Evolutionary conservation across 1,139 yeast species (phyloP), one percentile per base, ranked within the genome.

Genomic region (Eremothecium cymbalariae): DNA sequence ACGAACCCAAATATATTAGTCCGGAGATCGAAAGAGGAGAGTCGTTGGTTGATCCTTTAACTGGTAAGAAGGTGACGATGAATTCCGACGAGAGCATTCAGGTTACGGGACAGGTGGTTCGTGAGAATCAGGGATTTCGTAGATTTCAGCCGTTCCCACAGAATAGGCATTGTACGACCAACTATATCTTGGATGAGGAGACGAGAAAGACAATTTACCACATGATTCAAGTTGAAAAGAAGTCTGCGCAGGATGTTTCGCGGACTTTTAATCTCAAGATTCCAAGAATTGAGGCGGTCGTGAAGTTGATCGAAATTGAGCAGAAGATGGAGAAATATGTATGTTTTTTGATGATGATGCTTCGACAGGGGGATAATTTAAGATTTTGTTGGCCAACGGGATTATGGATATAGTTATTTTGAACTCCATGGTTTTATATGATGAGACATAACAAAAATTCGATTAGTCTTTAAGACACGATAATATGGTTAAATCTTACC

Each of bases 211-310:
- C 68, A 32, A 80, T 90, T 30, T 68, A 73, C 38, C 62, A 66
- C 32, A 88, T 76, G 37, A 67, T 77, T 38, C 64, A 62, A 18
- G 64, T 62, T 26, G 68, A 71, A 25, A 73, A 74, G 24, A 51
- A 68, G 32, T 70, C 79, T 33, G 63, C 76, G 22, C 94, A 83
- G 57, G 80, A 77, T 48, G 76, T 83, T 35, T 90, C 96, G 11
- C 75, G 80, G 46, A 75, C 74, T 50, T 79, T 77, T 51, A 90
- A 94, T 5, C 66, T 90, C 42, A 82, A 84, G 51, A 72, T 86
- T 44, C 83, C 86, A 37, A 72, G 97, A 57, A 70, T 90, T 20
- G 95, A 86, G 53, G 97, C 96, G 12, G 68, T 88, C 42, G 65
- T 83, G 18, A 76, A 73, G 55, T 69, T 90, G 46, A 66, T 71